Base-by-base conservation (phyloP, 148 eudicot genomes). In the Agrostemma githago region DNA sequence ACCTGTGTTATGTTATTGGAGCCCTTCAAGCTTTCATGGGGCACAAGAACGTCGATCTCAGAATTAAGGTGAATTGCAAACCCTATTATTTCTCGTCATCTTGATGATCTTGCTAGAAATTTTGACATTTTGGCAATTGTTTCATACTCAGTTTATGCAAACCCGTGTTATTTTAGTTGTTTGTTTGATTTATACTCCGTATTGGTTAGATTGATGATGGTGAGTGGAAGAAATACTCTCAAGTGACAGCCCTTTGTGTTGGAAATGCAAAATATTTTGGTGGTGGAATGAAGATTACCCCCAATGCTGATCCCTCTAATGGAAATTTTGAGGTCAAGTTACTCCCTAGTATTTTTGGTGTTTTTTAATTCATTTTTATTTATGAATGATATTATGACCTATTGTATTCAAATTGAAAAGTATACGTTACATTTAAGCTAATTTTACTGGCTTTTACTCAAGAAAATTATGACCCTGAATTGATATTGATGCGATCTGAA, bases 241-340 rank as follows among this genome's bases (percentile, higher is more conserved):
- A 87, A 79, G 91, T 89, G 58, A 95, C 98, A 39, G 97, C 98
- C 59, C 90, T 95, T 73, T 95, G 97, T 87, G 76, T 95, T 67
- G 98, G 98, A 66, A 95, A 95, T 82, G 98, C 89, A 39, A 92
- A 95, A 86, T 95, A 76, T 79, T 95, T 95, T 83, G 98, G 98
- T 14, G 98, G 98, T 74, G 98, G 98, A 60, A 95, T 95, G 98
- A 95, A 92, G 88, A 95, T 95, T 51, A 84, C 93, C 56, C 98
- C 98, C 70, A 95, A 87, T 76, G 97, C 97, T 39, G 72, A 92
- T 57, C 98, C 98, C 59, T 84, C 88, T 57, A 87, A 84, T 74
- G 89, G 93, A 79, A 81, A 58, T 65, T 87, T 92, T 76, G 97
- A 95, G 98, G 98, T 95, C 8, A 61, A 67, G 40, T 51, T 12